Base-by-base conservation (phyloP, 352 stramenopile genomes). In the Globisporangium middletonii region DNA sequence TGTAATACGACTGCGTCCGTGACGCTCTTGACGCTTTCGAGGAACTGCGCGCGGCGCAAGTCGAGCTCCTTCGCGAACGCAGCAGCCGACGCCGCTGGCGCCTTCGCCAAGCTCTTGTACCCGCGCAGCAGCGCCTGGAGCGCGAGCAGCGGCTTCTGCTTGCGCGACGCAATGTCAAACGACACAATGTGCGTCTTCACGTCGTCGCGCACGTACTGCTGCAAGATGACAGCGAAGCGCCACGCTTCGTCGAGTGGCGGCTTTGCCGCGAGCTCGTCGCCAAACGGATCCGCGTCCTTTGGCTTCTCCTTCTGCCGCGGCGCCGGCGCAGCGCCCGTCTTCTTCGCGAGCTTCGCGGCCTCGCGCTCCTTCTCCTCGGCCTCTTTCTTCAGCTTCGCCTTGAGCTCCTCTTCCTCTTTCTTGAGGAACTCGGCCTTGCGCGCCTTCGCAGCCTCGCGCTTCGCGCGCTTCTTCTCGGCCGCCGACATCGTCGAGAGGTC, bases 391-490 rank as follows among this genome's bases (percentile, higher is more conserved):
- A 83, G 67, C 50, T 94, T 83, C 0, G 78, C 77, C 51, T 87
- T 81, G 15, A 86, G 62, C 52, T 88, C 75, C 50, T 89, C 83
- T 57, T 86, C 79, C 46, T 85, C 75, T 68, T 86, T 89, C 56
- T 77, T 86, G 59, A 92, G 89, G 72, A 97, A 97, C 62, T 96
- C 81, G 19, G 91, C 81, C 62, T 96, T 97, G 37, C 83, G 79
- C 13, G 82, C 83, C 72, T 96, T 96, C 11, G 83, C 83, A 48
- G 94, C 83, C 47, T 92, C 95, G 50, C 74, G 79, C 64, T 92
- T 94, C 4, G 87, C 89, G 71, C 96, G 93, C 65, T 94, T 94
- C 73, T 98, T 98, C 4, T 98, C 88, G 0, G 92, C 92, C 4
- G 94, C 84, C 37, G 90, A 97, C 82, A 97, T 89, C 54, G 72